Percentiles rank a stretch among this genome's conserved stretches.
Conservation (phyloP, 2,329 filamentous ascomycete genomes). For the Phyllosticta paracitricarpa region DNA sequence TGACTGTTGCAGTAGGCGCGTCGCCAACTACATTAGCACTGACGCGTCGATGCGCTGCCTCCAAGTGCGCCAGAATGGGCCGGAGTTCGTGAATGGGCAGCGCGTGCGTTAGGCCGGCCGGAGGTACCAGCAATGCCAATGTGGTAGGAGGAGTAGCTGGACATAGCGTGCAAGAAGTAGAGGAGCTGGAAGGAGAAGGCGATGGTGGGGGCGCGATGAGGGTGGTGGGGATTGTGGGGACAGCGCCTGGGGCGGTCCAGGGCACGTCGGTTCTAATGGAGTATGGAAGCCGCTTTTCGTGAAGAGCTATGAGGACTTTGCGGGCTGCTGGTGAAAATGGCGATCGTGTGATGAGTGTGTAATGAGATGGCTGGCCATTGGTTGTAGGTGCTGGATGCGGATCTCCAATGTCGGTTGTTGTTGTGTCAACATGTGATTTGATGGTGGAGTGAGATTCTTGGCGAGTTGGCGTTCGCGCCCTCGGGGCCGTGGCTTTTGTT, state of each 20-base stretch:
- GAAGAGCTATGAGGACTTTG: constrained; percentile 32
- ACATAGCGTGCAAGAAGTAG: background rate
- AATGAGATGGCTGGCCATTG: background rate
- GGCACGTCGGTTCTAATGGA: constrained; percentile 33
- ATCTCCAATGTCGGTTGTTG: background rate
- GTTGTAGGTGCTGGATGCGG: background rate
- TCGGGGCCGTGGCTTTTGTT: background rate
- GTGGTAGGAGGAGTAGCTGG: background rate
- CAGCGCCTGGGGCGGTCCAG: constrained; percentile 31
- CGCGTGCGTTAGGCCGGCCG: background rate
- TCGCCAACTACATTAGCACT: background rate
- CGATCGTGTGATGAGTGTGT: constrained; percentile 15
- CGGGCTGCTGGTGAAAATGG: constrained; percentile 32
- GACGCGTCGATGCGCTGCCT: background rate
- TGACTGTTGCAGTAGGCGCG: background rate
- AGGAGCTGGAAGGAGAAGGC: background rate
- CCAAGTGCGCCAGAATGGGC: background rate
- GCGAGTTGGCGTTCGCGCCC: background rate
- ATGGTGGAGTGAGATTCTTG: background rate
- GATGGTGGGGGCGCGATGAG: constrained; percentile 18
- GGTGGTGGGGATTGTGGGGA: constrained; percentile 32
- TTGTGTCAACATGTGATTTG: background rate
- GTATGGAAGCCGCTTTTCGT: constrained; percentile 32
- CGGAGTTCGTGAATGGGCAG: background rate
- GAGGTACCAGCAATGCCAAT: background rate